A percentile compares a stretch with the other conserved stretches of the same genome.
phyloP scores from a whole-genome alignment of 176 grass and related monocot genomes.

The Luzula sylvatica region DNA sequence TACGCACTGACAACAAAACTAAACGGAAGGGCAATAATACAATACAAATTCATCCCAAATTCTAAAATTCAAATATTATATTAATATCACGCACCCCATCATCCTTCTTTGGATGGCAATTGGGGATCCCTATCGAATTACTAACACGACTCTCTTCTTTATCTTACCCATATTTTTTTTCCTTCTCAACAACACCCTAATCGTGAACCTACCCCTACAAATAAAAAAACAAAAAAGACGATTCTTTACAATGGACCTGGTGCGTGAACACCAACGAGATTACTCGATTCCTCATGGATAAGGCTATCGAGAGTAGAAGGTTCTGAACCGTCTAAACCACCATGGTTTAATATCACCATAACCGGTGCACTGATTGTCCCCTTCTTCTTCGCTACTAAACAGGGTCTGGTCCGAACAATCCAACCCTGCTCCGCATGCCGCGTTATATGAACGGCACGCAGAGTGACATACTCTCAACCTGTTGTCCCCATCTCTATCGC shows the following conservation, averaged over 20 bases:
- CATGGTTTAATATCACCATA: constrained; percentile 79
- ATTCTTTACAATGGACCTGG: constrained; percentile 20
- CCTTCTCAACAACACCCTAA: constrained; percentile 17
- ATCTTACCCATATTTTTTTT: constrained; percentile 12
- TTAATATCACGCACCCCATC: constrained; percentile 25
- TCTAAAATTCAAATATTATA: constrained; percentile 7
- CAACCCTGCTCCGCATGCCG: constrained; percentile 70
- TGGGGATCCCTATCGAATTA: constrained; percentile 36
- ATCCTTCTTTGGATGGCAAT: constrained; percentile 69
- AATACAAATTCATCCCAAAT: constrained; percentile 18
- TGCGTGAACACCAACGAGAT: not conserved
- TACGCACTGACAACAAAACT: not conserved
- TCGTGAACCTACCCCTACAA: constrained; percentile 50
- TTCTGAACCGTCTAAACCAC: constrained; percentile 53
- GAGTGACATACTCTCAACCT: constrained; percentile 92
- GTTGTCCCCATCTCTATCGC: constrained; percentile 91
- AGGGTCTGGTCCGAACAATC: constrained; percentile 98
- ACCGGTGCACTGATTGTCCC: constrained; percentile 85
- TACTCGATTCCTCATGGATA: not conserved
- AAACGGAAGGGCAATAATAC: not conserved
- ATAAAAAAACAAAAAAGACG: constrained; percentile 25
- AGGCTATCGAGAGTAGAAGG: constrained; percentile 32
- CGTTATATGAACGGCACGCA: constrained; percentile 78
- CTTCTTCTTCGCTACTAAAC: constrained; percentile 90
- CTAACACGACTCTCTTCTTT: constrained; percentile 38